Conservation (phyloP, 2,329 filamentous ascomycete species). For the Hypoxylon sp. region DNA sequence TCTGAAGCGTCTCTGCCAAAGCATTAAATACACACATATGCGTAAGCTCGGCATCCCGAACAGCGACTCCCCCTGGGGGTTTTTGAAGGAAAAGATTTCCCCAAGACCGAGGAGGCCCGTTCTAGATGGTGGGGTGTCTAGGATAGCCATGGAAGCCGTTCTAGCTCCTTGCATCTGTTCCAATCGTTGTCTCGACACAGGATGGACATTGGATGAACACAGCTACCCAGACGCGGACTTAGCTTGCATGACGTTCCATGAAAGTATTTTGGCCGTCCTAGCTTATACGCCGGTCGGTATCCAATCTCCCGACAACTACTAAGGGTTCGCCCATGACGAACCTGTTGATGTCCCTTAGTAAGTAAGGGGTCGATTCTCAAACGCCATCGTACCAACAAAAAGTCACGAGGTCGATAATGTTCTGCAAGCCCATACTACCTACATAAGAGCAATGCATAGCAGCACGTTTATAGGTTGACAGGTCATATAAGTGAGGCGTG, state of each 20-base stretch:
- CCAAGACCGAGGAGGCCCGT: constrained; percentile 28
- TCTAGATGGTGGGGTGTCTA: constrained; percentile 19
- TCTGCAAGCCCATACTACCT: constrained; percentile 25
- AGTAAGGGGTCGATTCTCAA: constrained; percentile 4
- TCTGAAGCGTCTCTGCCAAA: constrained; percentile 15
- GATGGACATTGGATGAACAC: background rate
- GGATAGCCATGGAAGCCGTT: constrained; percentile 19
- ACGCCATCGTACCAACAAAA: constrained; percentile 19
- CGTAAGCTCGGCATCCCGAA: constrained; percentile 31
- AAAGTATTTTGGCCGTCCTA: constrained; percentile 11
- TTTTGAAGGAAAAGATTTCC: constrained; percentile 3
- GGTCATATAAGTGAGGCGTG: constrained; percentile 20
- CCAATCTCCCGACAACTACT: constrained; percentile 35
- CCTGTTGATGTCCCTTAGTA: constrained; percentile 5
- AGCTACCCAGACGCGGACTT: constrained; percentile 10
- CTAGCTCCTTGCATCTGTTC: constrained; percentile 27
- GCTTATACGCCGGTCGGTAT: constrained; percentile 28
- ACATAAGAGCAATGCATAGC: constrained; percentile 31
- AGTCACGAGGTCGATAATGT: constrained; percentile 33
- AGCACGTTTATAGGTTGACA: constrained; percentile 22
- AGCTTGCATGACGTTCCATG: constrained; percentile 33
- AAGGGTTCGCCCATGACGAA: constrained; percentile 7
- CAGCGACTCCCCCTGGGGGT: constrained; percentile 19
- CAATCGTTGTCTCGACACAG: constrained; percentile 1
- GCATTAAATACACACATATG: constrained; percentile 29